Base-by-base conservation (phyloP, 371 early-diverging fungal genomes). In the Mucor racemosus region DNA sequence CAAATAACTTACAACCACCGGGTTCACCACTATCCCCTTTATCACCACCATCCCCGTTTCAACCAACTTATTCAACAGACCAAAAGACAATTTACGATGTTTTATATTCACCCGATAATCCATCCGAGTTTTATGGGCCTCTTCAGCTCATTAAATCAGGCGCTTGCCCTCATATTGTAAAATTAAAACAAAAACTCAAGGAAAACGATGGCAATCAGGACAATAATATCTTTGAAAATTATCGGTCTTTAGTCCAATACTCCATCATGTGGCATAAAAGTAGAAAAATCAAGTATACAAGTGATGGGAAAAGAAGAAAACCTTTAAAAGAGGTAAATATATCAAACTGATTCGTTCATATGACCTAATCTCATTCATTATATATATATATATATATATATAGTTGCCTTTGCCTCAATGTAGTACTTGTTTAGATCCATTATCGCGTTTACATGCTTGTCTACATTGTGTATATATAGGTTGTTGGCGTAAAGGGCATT, bases 381-480 rank as follows among this genome's bases (percentile, higher is more conserved):
- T n/a, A n/a, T 26, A 15, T 15, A 7, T 19, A 13, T 7, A 10
- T 44, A 5, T 19, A 15, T 17, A n/a, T 36, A 14, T 35, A 31
- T 50, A 92, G 85, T 79, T 94, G 60, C 93, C 93, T 6, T 67
- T 85, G 21, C 93, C 93, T 9, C 73, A 82, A 42, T 94, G 94
- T 68, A 68, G 73, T 53, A 71, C 76, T 7, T 95, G 94, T 75
- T 82, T 81, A 10, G 83, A 87, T 33, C 77, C 87, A 10, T 62
- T 86, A 56, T 88, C 88, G 42, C 75, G 94, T 10, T 79, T 95
- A 36, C 95, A 95, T 72, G 90, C 87, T 0, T 96, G 97, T 73
- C 77, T 96, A 8, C 88, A 91, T 36, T 95, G 90, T 62, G 80
- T 82, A 13, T 84, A 73, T 58, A 72, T 84, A 58, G 88, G 87